A percentile compares a stretch with the other conserved stretches of the same genome.
Evolutionary conservation across 805 yeast genomes (phyloP).

Genomic region (Teunomyces lycoperdinae): DNA sequence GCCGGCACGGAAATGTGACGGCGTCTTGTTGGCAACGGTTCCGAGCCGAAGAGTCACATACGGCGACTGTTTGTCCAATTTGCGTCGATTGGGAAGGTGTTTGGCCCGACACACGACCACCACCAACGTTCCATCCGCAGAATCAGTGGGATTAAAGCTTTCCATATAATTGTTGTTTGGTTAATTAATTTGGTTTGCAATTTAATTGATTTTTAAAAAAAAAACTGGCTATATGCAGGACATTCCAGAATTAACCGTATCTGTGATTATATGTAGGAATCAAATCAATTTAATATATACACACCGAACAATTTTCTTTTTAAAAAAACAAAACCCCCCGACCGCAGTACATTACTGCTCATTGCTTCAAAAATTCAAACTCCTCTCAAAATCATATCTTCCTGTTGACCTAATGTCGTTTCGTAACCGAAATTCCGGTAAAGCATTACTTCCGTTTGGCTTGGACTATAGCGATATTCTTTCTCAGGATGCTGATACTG

Average conservation of each 20-base stretch:
- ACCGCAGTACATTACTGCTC: too few species aligned
- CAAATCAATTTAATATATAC: neutral
- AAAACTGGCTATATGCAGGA: too few species aligned
- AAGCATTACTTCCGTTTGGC: constrained; percentile 65
- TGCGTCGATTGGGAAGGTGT: constrained; percentile 81
- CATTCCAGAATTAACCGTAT: too few species aligned
- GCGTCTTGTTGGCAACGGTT: constrained; percentile 76
- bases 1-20: constrained; percentile 81
- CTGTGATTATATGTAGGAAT: neutral
- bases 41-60: constrained; percentile 81
- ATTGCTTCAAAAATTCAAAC: too few species aligned
- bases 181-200: neutral
- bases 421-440: constrained; percentile 44
- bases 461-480: constrained; percentile 61
- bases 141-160: constrained; percentile 17
- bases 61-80: constrained; percentile 91
- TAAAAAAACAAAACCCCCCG: too few species aligned
- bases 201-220: too few species aligned
- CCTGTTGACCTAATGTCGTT: constrained; percentile 47
- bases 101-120: constrained; percentile 78
- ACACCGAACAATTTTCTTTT: too few species aligned
- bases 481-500: constrained; percentile 30
- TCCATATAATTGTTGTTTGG: neutral
- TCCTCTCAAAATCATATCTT: neutral
- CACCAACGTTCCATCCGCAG: constrained; percentile 58